A percentile compares a stretch with the other conserved stretches of the same genome.
These are phyloP conservation scores for Paraconiothyrium brasiliense DNA, from an alignment of 2,329 filamentous ascomycete genomes.

Conservation along the genomic window DNA sequence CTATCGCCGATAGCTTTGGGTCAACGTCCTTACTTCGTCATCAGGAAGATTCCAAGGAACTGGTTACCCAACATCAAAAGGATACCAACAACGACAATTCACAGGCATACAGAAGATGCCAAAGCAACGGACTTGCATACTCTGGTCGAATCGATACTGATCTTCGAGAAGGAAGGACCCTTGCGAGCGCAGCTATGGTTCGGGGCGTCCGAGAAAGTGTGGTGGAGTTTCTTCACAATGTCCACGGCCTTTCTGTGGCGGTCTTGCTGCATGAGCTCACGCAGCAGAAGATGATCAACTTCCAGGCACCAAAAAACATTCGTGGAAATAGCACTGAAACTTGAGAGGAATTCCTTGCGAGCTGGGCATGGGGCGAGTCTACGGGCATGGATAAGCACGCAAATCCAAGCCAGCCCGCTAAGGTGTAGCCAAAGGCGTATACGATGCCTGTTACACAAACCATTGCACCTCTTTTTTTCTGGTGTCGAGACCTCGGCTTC, in stretches of 20 bases:
- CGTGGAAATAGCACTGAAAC: conserved; percentile 54
- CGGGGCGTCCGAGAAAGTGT: conserved; percentile 48
- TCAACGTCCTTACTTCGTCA: conserved; percentile 1
- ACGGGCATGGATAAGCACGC: conserved; percentile 51
- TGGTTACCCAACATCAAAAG: conserved; percentile 54
- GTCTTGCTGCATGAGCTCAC: conserved; percentile 57
- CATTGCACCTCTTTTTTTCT: conserved; percentile 52
- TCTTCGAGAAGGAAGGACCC: conserved; percentile 57
- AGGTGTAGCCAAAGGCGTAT: conserved; percentile 53
- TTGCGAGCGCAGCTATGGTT: conserved; percentile 50
- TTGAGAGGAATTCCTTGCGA: conserved; percentile 59
- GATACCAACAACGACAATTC: conserved; percentile 53
- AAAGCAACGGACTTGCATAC: conserved; percentile 36
- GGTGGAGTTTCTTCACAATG: conserved; percentile 56
- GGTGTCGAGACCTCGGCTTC: conserved; percentile 54
- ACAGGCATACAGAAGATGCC: conserved; percentile 55
- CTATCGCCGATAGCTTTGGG: too few relatives aligned
- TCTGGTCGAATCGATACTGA: conserved; percentile 41
- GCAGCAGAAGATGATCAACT: conserved; percentile 54
- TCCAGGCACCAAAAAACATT: conserved; percentile 51
- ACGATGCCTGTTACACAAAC: conserved; percentile 48
- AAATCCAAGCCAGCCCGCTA: conserved; percentile 54
- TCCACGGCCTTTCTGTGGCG: conserved; percentile 51
- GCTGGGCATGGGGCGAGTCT: conserved; percentile 40
- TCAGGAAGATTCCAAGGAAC: conserved; percentile 41